phyloP scores from a whole-genome alignment of 352 stramenopile species.

The Plasmopara viticola region DNA sequence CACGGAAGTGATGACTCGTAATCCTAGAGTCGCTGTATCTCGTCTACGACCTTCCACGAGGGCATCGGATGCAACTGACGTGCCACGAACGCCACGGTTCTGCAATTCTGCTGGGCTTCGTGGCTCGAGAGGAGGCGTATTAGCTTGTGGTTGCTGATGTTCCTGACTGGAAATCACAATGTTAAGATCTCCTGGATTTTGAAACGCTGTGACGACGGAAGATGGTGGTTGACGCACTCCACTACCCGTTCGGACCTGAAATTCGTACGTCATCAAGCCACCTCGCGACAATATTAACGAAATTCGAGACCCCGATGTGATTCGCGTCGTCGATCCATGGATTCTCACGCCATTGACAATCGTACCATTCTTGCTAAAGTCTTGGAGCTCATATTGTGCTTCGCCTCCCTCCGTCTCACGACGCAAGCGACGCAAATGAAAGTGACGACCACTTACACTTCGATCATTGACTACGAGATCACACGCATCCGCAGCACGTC shows the following conservation, averaged over 20 bases:
- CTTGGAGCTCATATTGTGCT: constrained; percentile 76
- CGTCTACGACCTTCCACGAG: constrained; percentile 15
- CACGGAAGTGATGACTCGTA: constrained; percentile 80
- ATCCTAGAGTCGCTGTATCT: constrained; percentile 45
- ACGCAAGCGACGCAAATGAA: constrained; percentile 66
- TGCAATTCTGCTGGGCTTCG: constrained; percentile 77
- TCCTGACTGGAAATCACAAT: constrained; percentile 55
- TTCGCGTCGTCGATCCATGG: constrained; percentile 66
- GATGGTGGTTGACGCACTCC: constrained; percentile 27
- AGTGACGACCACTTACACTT: constrained; percentile 82
- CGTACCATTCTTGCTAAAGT: constrained; percentile 87
- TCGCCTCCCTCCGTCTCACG: constrained; percentile 44
- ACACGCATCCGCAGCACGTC: constrained; percentile 72
- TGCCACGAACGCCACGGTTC: constrained; percentile 54
- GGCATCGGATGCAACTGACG: constrained; percentile 12
- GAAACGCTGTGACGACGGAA: constrained; percentile 42
- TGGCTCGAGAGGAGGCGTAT: constrained; percentile 28
- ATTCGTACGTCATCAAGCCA: constrained; percentile 82
- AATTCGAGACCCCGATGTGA: constrained; percentile 68
- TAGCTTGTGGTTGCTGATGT: constrained; percentile 55
- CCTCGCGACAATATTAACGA: constrained; percentile 81
- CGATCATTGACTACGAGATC: constrained; percentile 86
- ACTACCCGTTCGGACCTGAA: constrained; percentile 47
- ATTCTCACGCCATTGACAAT: constrained; percentile 86
- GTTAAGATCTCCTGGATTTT: constrained; percentile 38